Percentiles rank a stretch among this genome's conserved stretches.
Evolutionary conservation across 352 stramenopile species (phyloP).

Genomic region (Phytophthora ramorum): DNA sequence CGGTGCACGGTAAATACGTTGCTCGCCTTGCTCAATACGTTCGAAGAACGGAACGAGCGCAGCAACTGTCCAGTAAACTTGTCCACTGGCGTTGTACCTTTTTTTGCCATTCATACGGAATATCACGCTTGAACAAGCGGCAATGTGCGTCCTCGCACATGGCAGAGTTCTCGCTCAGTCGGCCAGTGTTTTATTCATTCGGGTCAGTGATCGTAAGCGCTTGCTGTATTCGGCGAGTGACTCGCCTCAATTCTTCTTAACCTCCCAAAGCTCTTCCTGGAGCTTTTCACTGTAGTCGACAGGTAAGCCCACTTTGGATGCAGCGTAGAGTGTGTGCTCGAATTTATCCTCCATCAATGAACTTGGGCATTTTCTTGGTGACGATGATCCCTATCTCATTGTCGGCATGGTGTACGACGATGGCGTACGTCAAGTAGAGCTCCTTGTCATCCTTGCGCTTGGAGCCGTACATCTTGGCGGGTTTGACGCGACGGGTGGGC

Average conservation of each 20-base stretch:
- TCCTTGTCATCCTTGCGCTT: no score
- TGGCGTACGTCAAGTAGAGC: no score
- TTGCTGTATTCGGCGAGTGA: conserved; percentile 8
- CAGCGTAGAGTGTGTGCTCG: background rate
- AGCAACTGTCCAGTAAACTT: conserved; percentile 11
- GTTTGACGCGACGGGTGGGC: no score
- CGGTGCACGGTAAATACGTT: background rate
- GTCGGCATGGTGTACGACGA: no score
- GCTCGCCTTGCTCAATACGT: conserved; percentile 1
- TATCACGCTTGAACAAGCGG: conserved; percentile 4
- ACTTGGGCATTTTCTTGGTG: no score
- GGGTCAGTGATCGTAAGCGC: background rate
- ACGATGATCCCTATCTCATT: no score
- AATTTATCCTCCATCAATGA: conserved; percentile 15
- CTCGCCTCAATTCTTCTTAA: background rate
- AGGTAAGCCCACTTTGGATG: conserved; percentile 4
- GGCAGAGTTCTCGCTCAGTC: background rate
- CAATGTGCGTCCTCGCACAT: conserved; percentile 15
- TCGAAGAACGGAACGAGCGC: conserved; percentile 8
- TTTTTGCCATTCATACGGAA: conserved; percentile 5
- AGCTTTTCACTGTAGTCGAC: conserved; percentile 11
- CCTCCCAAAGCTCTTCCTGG: conserved; percentile 12
- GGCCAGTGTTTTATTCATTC: background rate
- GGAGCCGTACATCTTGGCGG: no score
- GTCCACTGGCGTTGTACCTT: conserved; percentile 9